A percentile compares a stretch with the other conserved stretches of the same genome.
Conservation (phyloP, 768 basidiomycete species). For the Dentipellis fragilis region DNA sequence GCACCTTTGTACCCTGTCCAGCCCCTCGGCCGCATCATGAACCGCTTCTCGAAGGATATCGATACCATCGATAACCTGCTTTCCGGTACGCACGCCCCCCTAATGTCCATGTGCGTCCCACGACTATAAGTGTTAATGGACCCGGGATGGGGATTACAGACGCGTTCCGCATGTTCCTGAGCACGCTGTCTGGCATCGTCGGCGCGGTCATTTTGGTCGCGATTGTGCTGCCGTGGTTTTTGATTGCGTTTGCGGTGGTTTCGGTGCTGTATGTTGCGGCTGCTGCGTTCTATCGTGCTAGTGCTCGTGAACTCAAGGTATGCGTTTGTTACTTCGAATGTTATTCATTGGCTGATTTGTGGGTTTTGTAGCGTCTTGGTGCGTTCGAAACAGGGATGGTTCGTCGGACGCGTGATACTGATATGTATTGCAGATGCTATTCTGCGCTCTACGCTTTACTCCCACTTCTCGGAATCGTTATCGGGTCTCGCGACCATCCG, state of each 20-base stretch:
- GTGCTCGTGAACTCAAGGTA: slow-evolving; percentile 79
- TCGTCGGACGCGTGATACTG: background rate
- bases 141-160: slow-evolving; percentile 26
- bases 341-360: background rate
- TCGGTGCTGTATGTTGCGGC: slow-evolving; percentile 54
- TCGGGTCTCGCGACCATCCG: slow-evolving; percentile 82
- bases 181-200: slow-evolving; percentile 52
- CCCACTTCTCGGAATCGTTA: slow-evolving; percentile 87
- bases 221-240: slow-evolving; percentile 75
- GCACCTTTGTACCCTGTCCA: slow-evolving; percentile 14
- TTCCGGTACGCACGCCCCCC: slow-evolving; percentile 30
- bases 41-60: slow-evolving; percentile 82
- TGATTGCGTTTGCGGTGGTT: slow-evolving; percentile 60
- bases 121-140: background rate
- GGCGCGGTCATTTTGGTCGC: slow-evolving; percentile 75
- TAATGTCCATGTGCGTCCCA: background rate
- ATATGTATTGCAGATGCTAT: slow-evolving; percentile 49
- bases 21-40: slow-evolving; percentile 83
- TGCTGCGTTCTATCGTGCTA: slow-evolving; percentile 76
- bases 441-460: slow-evolving; percentile 78
- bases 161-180: slow-evolving; percentile 61
- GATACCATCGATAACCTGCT: slow-evolving; percentile 74
- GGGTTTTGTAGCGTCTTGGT: slow-evolving; percentile 35
- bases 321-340: background rate
- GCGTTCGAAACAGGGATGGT: slow-evolving; percentile 17